Evolutionary conservation across 768 basidiomycete species (phyloP), one percentile per base, ranked within the genome.

Genomic region (Mycena floridula): DNA sequence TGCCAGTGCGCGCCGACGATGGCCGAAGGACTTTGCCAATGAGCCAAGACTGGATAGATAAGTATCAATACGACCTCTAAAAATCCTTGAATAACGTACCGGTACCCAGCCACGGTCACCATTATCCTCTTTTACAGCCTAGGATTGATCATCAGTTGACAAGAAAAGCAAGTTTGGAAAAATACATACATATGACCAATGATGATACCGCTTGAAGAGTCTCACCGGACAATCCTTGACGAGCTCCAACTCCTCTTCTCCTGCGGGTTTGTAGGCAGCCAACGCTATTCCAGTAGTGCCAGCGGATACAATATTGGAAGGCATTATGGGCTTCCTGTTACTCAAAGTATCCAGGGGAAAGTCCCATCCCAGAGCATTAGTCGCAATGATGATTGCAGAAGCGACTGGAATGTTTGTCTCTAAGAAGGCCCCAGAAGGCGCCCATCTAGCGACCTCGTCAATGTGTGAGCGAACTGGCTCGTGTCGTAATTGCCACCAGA

Each of bases 401-500:
- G 90, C 85, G 4, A 95, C 91, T 3, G 96, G 93, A 1, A 91
- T 83, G 40, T 82, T 86, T 5, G 90, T 91, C 63, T 99, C 95
- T 26, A 98, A 77, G 11, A 99, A 72, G 60, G 95, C 98, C 25
- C 95, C 95, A 5, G 95, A 94, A 35, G 95, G 95, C 3, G 98
- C 94, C 95, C 95, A 98, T 57, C 92, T 90, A 59, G 87, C 87
- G 35, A 74, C 70, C 22, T 81, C 72, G 50, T 92, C 89, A 18
- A 81, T 62, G 9, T 92, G 90, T 3, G 82, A 76, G 4, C 92
- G 92, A 26, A 79, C 81, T 24, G 87, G 87, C 62, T 99, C 96
- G 26, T 89, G 82, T 59, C 98, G 94, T 4, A 98, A 96, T 25
- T 96, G 88, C 91, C 95, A 99, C 96, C 96, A 99, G n/a, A n/a